phyloP scores from a whole-genome alignment of 179 eudicot genomes.

The Camellia oleifera region DNA sequence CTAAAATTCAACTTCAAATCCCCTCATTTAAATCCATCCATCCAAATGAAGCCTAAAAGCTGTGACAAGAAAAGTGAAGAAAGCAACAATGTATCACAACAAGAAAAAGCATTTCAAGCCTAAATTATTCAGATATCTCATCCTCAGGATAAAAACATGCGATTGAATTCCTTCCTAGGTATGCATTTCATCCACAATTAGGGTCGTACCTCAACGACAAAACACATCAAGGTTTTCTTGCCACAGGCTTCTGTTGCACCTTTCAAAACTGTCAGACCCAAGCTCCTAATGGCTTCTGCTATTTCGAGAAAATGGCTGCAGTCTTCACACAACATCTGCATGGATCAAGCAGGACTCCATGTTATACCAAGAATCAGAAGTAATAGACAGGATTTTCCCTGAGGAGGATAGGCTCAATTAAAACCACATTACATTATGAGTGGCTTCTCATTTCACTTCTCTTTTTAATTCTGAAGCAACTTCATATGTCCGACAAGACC shows the following conservation, averaged over 20 bases:
- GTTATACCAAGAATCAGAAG: not conserved
- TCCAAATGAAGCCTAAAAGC: too few species aligned
- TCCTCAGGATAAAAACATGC: not conserved
- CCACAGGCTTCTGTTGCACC: slow-evolving; percentile 65
- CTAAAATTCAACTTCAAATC: too few species aligned
- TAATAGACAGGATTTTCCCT: not conserved
- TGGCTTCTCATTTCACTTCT: not conserved
- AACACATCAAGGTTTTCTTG: slow-evolving; percentile 68
- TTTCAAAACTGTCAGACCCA: slow-evolving; percentile 77
- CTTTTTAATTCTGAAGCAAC: slow-evolving; percentile 4
- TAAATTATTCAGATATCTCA: not conserved
- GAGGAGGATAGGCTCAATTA: not conserved
- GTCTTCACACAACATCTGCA: slow-evolving; percentile 75
- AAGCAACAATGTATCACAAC: too few species aligned
- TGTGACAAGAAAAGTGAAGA: too few species aligned
- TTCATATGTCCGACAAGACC: slow-evolving; percentile 1
- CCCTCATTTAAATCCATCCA: too few species aligned
- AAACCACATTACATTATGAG: not conserved
- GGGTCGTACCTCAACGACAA: slow-evolving; percentile 75
- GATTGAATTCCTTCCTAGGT: not conserved
- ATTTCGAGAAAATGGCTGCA: slow-evolving; percentile 68
- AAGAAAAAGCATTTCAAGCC: too few species aligned
- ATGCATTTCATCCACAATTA: not conserved
- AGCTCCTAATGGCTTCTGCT: slow-evolving; percentile 65
- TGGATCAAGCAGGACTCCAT: not conserved